Evolutionary conservation across 2,329 filamentous ascomycete species (phyloP), one percentile per base, ranked within the genome.

Genomic region (Aspergillus sp.): DNA sequence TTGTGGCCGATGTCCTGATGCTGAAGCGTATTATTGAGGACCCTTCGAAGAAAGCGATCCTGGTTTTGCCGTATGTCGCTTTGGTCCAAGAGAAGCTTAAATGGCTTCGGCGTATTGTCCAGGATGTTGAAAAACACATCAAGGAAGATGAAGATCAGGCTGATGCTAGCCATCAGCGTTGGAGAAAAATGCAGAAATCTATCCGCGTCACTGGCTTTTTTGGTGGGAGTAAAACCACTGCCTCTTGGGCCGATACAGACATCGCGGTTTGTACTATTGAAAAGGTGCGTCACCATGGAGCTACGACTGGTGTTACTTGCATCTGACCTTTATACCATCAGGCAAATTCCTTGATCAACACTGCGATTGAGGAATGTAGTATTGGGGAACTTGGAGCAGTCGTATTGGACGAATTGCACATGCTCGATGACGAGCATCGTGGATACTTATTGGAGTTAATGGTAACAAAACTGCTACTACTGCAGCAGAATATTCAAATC

Each of bases 261-360:
- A 86, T 93, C 66, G 89, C 86, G 1, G 83, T 92, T 41, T 92
- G 89, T 75, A 92, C 89, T 1, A 87, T 92, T 59, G 89, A 93
- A 75, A 93, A 92, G 83, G 70, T 73, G 6, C 44, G 84, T 82
- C 50, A 46, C 24, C n/a, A 5, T 12, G 22, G 22, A 24, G 17
- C 13, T 41, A 33, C 12, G 19, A 33, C 17, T 47, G 24, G 9
- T 11, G 34, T 27, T 11, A 30, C 19, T n/a, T 49, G 27, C 12
- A 8, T 49, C 54, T 58, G 13, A 52, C 49, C 39, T 65, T 19
- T 57, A 58, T 6, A n/a, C 30, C 6, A 27, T 20, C 55, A 90
- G 87, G 89, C 89, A 54, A 93, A 92, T 66, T 82, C 86, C 11
- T 80, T 93, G 40, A 81, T 91, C 27, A 92, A 93, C 64, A 78